A percentile compares a stretch with the other conserved stretches of the same genome.
Conservation (phyloP, 106 monocot genomes). For the Chionographis japonica region DNA sequence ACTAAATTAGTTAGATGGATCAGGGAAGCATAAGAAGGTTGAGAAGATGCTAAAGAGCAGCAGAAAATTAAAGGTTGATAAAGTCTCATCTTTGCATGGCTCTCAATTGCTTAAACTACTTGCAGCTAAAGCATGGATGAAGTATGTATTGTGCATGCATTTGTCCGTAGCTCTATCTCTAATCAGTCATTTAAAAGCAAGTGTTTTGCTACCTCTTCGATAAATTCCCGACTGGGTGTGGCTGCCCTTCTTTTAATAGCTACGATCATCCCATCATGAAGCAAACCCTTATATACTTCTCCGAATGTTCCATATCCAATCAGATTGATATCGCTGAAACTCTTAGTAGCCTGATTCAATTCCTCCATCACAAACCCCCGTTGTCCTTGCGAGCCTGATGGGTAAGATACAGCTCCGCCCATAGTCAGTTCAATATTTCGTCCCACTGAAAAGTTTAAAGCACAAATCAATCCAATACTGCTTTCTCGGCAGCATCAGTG, state of each 20-base stretch:
- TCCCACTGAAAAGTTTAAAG: slow-evolving; percentile 28
- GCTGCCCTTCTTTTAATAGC: slow-evolving; percentile 79
- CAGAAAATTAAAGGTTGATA: too few species aligned
- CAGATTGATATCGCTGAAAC: slow-evolving; percentile 67
- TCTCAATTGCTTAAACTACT: too few species aligned
- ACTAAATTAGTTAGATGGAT: too few species aligned
- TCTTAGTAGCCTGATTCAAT: slow-evolving; percentile 72
- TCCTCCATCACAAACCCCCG: slow-evolving; percentile 61
- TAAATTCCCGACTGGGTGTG: slow-evolving; percentile 46
- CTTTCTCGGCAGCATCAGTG: too few species aligned
- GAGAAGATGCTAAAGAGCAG: too few species aligned
- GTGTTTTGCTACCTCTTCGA: slow-evolving; percentile 49
- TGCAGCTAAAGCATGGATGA: too few species aligned
- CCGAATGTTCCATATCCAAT: slow-evolving; percentile 86
- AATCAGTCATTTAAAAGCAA: not conserved
- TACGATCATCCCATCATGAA: slow-evolving; percentile 81
- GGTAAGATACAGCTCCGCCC: slow-evolving; percentile 27
- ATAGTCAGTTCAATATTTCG: slow-evolving; percentile 35
- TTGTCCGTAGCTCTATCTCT: not conserved
- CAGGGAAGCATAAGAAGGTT: too few species aligned
- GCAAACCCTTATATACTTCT: slow-evolving; percentile 87
- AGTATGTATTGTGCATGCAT: not conserved
- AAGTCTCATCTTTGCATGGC: too few species aligned
- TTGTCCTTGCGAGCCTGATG: slow-evolving; percentile 34
- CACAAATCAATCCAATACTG: not conserved